A percentile compares a stretch with the other conserved stretches of the same genome.
These are phyloP conservation scores for Cyberlindnera galapagoensis DNA, from an alignment of 805 yeast genomes.

Conservation along the genomic window DNA sequence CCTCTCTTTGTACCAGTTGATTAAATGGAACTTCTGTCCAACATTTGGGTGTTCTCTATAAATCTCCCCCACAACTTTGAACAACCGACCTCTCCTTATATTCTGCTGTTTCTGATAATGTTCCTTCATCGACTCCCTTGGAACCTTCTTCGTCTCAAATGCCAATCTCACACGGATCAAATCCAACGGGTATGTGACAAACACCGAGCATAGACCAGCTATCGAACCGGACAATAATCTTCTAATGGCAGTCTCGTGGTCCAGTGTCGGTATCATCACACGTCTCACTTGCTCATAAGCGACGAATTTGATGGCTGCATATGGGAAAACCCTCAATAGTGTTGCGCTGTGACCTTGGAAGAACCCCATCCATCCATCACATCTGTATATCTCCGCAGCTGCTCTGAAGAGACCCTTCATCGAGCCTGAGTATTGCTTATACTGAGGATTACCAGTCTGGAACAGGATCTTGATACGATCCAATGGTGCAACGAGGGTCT, in stretches of 20 bases:
- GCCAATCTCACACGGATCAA: slow-evolving; percentile 88
- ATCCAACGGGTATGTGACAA: slow-evolving; percentile 88
- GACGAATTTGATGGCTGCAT: slow-evolving; percentile 94
- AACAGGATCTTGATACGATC: slow-evolving; percentile 93
- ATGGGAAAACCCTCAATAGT: slow-evolving; percentile 83
- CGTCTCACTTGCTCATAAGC: slow-evolving; percentile 91
- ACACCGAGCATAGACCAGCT: slow-evolving; percentile 83
- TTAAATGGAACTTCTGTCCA: slow-evolving; percentile 14
- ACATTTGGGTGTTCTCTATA: slow-evolving; percentile 22
- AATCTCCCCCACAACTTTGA: slow-evolving; percentile 20
- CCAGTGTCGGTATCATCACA: slow-evolving; percentile 65
- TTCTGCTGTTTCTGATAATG: slow-evolving; percentile 19
- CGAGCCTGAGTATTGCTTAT: slow-evolving; percentile 72
- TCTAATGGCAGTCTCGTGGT: slow-evolving; percentile 73
- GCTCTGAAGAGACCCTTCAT: slow-evolving; percentile 73
- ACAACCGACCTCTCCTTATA: slow-evolving; percentile 25
- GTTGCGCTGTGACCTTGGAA: slow-evolving; percentile 97
- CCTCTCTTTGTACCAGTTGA: slow-evolving; percentile 15
- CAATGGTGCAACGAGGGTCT: slow-evolving; percentile 89
- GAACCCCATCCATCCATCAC: slow-evolving; percentile 74
- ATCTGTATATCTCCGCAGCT: slow-evolving; percentile 52
- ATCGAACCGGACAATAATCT: slow-evolving; percentile 84
- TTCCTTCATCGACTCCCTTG: slow-evolving; percentile 10
- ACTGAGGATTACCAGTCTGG: slow-evolving; percentile 92
- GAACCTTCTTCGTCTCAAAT: slow-evolving; percentile 53